These are phyloP conservation scores for Escallonia herrerae DNA, from an alignment of 129 eudicot species.

Conservation along the genomic window DNA sequence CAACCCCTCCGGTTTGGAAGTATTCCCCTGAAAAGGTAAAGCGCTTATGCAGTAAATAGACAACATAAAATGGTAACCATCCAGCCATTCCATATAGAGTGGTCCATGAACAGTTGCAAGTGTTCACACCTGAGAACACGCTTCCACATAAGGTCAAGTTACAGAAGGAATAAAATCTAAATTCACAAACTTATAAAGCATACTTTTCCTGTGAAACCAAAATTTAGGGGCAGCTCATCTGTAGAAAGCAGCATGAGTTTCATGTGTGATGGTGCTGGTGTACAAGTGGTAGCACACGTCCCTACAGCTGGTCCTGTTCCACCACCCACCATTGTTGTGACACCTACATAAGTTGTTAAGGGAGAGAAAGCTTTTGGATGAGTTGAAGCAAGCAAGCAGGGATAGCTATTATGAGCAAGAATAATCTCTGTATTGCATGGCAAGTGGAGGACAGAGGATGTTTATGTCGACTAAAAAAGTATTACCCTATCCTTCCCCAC, in stretches of 20 bases:
- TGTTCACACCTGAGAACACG: neutral
- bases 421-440: neutral
- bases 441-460: neutral
- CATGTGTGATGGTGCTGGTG: slow-evolving; percentile 88
- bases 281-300: slow-evolving; percentile 96
- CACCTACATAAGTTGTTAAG: slow-evolving; percentile 35
- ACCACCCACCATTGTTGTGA: slow-evolving; percentile 97
- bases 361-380: neutral
- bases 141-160: slow-evolving; percentile 8
- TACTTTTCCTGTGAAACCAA: slow-evolving; percentile 97
- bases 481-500: too few relatives aligned
- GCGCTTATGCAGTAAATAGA: neutral
- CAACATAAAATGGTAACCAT: neutral
- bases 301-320: slow-evolving; percentile 98
- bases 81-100: neutral
- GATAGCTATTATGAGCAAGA: slow-evolving; percentile 1
- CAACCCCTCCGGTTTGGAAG: slow-evolving; percentile 77
- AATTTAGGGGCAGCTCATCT: slow-evolving; percentile 79
- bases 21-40: slow-evolving; percentile 56
- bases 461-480: neutral
- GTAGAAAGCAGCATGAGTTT: slow-evolving; percentile 87
- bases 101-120: neutral
- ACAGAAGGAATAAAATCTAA: slow-evolving; percentile 1
- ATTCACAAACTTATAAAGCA: slow-evolving; percentile 14
- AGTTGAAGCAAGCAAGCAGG: neutral